Percentiles rank a stretch among this genome's conserved stretches.
Evolutionary conservation across 106 monocot species (phyloP).

Genomic region (Narthecium ossifragum): DNA sequence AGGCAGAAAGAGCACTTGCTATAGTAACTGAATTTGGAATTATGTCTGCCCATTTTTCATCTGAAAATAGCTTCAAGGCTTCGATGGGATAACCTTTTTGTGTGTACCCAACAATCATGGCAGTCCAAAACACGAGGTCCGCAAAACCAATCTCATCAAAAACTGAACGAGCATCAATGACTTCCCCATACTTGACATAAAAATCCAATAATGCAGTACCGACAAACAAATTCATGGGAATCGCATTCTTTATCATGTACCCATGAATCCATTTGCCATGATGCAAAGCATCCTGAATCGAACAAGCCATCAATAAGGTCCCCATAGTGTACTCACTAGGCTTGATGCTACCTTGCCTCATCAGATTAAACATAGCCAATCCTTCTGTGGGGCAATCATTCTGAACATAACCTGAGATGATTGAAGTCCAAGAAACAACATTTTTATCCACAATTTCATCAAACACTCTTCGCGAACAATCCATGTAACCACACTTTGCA

Average conservation of each 20-base stretch:
- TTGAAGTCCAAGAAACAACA: conserved; percentile 56
- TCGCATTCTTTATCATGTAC: conserved; percentile 27
- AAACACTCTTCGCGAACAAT: conserved; percentile 25
- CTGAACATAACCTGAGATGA: conserved; percentile 45
- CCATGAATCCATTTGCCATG: conserved; percentile 71
- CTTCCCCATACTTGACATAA: conserved; percentile 51
- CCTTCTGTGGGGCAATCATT: conserved; percentile 29
- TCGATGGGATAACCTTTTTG: conserved; percentile 30
- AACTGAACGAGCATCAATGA: conserved; percentile 27
- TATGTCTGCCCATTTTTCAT: conserved; percentile 16
- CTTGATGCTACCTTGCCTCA: conserved; percentile 21
- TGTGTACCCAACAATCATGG: conserved; percentile 57
- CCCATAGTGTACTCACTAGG: conserved; percentile 36
- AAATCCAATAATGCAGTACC: conserved; percentile 47
- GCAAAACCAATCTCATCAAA: conserved; percentile 26
- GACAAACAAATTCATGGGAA: conserved; percentile 25
- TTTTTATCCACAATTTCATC: conserved; percentile 26
- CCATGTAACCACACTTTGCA: conserved; percentile 38
- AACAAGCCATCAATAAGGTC: conserved; percentile 34
- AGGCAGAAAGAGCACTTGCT: conserved; percentile 41
- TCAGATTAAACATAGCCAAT: conserved; percentile 44
- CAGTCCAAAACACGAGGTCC: conserved; percentile 47
- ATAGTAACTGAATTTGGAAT: conserved; percentile 52
- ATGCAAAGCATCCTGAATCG: conserved; percentile 24
- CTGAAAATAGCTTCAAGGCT: conserved; percentile 39